Evolutionary conservation across 352 stramenopile genomes (phyloP), one percentile per base, ranked within the genome.

Genomic region (Detonula confervacea): DNA sequence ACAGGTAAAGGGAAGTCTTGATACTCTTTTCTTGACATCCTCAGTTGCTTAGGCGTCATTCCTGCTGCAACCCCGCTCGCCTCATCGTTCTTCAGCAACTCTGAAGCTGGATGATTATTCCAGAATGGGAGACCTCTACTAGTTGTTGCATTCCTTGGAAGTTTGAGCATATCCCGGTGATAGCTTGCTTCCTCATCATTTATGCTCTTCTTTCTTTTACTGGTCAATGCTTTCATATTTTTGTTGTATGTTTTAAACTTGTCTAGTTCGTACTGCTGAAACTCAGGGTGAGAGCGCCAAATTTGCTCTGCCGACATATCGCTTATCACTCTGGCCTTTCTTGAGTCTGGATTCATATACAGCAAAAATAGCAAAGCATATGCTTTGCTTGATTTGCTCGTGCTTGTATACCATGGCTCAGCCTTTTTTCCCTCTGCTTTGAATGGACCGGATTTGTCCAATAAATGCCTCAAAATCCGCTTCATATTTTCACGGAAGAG

Each of bases 111-210:
- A 42, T 79, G 60, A 33, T 24, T 49, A 61, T 79, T 8, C 70
- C 70, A 79, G 42, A 66, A 67, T 42, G 51, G 60, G n/a, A 62
- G 22, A 18, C 39, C 61, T 72, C 47, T 63, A 30, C n/a, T 49
- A 14, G 27, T 78, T 62, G 2, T 44, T n/a, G 12, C 14, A 16
- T 27, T 47, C 33, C 33, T 64, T n/a, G 55, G 55, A 64, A 64
- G 18, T 24, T 27, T 33, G 3, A 64, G 12, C 55, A 64, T 64
- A 33, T 64, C 55, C 22, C 18, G 0, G 11, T 51, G 30, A 20
- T 51, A 64, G 7, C 2, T 29, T 33, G 11, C 22, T 44, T 64
- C 35, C 33, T 64, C 55, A 7, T 64, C 18, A 33, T 27, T 2
- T 8, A 64, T 64, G 27, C 1, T 2, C 14, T 64, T 12, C 27